Percentiles rank a stretch among this genome's conserved stretches.
phyloP scores from a whole-genome alignment of 768 basidiomycete genomes.

The Suillus variegatus region DNA sequence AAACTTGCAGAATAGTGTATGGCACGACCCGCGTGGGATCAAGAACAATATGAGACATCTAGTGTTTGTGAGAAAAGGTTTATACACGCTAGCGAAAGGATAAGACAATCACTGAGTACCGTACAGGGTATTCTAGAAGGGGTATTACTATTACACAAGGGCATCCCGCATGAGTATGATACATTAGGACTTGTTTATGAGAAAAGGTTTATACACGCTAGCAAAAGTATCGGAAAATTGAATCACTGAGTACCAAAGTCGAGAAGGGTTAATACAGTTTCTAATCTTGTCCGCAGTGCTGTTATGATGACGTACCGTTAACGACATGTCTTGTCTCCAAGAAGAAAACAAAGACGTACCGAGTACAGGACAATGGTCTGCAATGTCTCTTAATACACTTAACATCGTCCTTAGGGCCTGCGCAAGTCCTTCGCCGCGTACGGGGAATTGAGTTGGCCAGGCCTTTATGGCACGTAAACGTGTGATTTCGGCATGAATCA shows the following conservation, averaged over 20 bases:
- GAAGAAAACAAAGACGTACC: constrained; percentile 19
- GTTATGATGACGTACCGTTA: background rate
- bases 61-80: no score
- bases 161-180: no score
- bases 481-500: constrained; percentile 22
- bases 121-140: no score
- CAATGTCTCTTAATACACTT: constrained; percentile 17
- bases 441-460: constrained; percentile 1
- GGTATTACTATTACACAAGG: no score
- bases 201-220: background rate
- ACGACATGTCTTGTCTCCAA: background rate
- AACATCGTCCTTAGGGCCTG: constrained; percentile 19
- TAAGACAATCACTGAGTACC: no score
- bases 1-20: background rate
- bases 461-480: constrained; percentile 16
- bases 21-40: background rate
- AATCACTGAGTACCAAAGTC: background rate
- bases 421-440: constrained; percentile 9
- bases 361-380: constrained; percentile 17
- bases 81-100: no score
- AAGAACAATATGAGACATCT: background rate
- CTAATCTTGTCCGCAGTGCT: constrained; percentile 27
- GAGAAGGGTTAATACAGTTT: constrained; percentile 26
- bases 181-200: no score
- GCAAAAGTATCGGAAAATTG: background rate